Conservation (phyloP, 2,329 filamentous ascomycete species). For the Aspergillus pseudoglaucus region DNA sequence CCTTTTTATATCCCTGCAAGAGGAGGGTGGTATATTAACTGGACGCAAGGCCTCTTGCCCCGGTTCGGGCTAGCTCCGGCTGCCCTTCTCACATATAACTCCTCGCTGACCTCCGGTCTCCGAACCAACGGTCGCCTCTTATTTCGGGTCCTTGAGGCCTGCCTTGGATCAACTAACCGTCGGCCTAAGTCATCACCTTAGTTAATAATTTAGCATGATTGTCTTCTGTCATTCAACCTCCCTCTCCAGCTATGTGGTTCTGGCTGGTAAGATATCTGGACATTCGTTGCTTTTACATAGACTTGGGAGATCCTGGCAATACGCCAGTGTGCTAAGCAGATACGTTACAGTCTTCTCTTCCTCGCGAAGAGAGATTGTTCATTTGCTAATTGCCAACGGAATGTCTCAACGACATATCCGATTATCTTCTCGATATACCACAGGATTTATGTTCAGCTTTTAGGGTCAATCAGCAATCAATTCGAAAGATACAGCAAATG, state of each 20-base stretch:
- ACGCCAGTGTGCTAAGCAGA: not conserved
- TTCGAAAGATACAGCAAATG: not conserved
- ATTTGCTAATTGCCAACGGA: not conserved
- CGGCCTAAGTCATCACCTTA: no score
- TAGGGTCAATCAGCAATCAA: not conserved
- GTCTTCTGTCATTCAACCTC: no score
- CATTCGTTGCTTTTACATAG: not conserved
- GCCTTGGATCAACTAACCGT: no score
- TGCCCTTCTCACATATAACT: no score
- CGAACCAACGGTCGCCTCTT: no score
- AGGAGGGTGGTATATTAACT: no score
- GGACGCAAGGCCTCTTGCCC: no score
- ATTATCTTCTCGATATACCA: not conserved
- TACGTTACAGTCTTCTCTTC: not conserved
- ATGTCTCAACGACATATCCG: not conserved
- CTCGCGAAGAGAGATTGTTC: not conserved
- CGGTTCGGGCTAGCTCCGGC: no score
- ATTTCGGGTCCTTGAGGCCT: no score
- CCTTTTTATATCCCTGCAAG: no score
- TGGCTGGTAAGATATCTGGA: not conserved
- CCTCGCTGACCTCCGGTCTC: no score
- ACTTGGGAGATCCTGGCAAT: not conserved
- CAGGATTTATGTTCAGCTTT: not conserved
- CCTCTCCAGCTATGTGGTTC: not conserved
- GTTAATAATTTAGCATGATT: no score